phyloP scores from a whole-genome alignment of 176 grass and related monocot species.

The Oryza glaberrima region DNA sequence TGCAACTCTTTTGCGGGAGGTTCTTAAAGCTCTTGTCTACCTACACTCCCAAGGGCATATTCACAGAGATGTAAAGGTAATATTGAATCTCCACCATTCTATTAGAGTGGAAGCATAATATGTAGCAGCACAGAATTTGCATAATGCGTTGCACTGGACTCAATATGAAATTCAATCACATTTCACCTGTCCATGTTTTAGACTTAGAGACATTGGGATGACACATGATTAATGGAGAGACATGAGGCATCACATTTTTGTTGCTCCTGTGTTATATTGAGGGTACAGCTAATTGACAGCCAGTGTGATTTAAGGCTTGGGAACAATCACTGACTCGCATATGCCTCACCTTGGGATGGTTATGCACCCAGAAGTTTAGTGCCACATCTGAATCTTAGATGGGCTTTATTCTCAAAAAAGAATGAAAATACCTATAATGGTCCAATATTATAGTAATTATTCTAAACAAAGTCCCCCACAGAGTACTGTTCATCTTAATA shows the following conservation, averaged over 20 bases:
- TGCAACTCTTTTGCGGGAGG: slow-evolving; percentile 82
- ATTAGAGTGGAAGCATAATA: slow-evolving; percentile 1
- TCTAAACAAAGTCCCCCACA: neutral
- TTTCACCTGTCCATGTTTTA: neutral
- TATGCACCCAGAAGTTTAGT: neutral
- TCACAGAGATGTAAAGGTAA: slow-evolving; percentile 99
- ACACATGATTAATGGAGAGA: neutral
- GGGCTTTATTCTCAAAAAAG: slow-evolving; percentile 11
- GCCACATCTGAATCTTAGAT: neutral
- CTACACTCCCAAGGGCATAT: slow-evolving; percentile 95
- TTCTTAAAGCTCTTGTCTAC: slow-evolving; percentile 96
- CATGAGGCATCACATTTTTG: slow-evolving; percentile 1
- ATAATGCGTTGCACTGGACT: neutral
- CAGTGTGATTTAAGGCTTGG: neutral
- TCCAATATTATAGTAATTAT: neutral
- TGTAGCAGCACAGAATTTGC: slow-evolving; percentile 13
- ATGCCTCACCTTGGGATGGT: neutral
- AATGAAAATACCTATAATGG: neutral
- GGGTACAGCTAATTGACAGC: neutral
- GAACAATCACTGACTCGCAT: neutral
- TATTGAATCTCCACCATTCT: slow-evolving; percentile 8
- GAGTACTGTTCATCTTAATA: slow-evolving; percentile 11
- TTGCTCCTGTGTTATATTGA: slow-evolving; percentile 13
- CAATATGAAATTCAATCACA: slow-evolving; percentile 25
- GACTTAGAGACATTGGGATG: neutral